These are phyloP conservation scores for Cercospora zeae-maydis DNA, from an alignment of 2,329 filamentous ascomycete genomes.

Conservation along the genomic window DNA sequence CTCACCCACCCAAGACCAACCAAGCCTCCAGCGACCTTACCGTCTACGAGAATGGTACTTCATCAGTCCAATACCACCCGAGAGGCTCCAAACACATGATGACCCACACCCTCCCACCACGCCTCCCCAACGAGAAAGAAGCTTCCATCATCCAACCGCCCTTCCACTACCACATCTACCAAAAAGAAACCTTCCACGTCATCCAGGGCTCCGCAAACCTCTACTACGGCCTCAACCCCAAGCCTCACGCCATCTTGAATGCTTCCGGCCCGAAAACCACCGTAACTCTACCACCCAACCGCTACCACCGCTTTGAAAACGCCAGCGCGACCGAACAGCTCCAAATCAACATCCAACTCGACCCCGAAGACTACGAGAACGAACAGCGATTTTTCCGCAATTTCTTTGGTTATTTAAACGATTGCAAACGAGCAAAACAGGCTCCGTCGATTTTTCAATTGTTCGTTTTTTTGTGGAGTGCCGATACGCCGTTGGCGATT, in stretches of 20 bases:
- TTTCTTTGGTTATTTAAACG: conserved; percentile 25
- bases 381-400: conserved; percentile 25
- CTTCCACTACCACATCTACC: conserved; percentile 28
- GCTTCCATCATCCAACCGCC: conserved; percentile 26
- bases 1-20: conserved; percentile 21
- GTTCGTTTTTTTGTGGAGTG: conserved; percentile 25
- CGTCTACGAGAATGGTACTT: conserved; percentile 25
- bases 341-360: conserved; percentile 24
- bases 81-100: conserved; percentile 24
- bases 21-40: conserved; percentile 20
- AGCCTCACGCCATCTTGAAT: conserved; percentile 13
- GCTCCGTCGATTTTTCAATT: conserved; percentile 23
- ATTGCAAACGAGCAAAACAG: conserved; percentile 21
- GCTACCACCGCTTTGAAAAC: conserved; percentile 26
- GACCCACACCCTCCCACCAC: conserved; percentile 25
- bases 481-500: conserved; percentile 24
- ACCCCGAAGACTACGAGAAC: conserved; percentile 26
- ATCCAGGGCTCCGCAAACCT: conserved; percentile 20
- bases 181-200: conserved; percentile 25
- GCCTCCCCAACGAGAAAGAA: conserved; percentile 17
- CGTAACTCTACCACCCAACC: conserved; percentile 17
- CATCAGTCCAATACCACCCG: conserved; percentile 24
- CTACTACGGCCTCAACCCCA: conserved; percentile 21
- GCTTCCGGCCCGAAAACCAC: conserved; percentile 15
- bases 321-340: conserved; percentile 17